Percentiles rank a stretch among this genome's conserved stretches.
phyloP scores from a whole-genome alignment of 2,329 filamentous ascomycete species.

The Cadophora luteo-olivacea region DNA sequence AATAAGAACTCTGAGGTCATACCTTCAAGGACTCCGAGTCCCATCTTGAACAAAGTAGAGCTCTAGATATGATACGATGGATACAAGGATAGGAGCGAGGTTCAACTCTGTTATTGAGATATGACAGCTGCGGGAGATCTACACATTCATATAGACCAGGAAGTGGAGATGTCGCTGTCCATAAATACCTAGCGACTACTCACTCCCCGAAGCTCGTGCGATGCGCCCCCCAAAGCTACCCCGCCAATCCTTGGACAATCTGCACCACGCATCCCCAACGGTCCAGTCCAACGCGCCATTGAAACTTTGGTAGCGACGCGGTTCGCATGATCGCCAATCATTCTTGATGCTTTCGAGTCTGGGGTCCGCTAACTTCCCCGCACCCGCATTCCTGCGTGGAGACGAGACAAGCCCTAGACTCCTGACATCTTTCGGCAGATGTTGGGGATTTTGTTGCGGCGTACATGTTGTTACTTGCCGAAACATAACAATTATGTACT shows the following conservation, averaged over 20 bases:
- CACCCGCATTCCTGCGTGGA: background rate
- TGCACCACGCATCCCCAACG: background rate
- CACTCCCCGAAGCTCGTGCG: conserved; percentile 1
- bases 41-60: conserved; percentile 5
- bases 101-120: background rate
- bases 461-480: background rate
- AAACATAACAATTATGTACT: background rate
- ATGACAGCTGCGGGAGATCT: background rate
- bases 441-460: background rate
- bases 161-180: background rate
- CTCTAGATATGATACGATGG: background rate
- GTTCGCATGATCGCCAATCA: background rate
- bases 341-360: background rate
- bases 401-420: background rate
- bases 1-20: background rate
- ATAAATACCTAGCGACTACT: background rate
- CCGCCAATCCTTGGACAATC: background rate
- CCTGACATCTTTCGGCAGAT: conserved; percentile 1
- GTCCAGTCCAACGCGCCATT: background rate
- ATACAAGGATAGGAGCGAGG: background rate
- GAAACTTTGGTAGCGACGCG: background rate
- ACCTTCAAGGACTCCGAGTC: conserved; percentile 16
- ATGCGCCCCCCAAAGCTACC: background rate
- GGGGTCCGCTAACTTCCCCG: conserved; percentile 2
- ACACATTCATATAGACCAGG: background rate